Evolutionary conservation across 805 yeast genomes (phyloP).

Genomic region (Maudiozyma turicensis): DNA sequence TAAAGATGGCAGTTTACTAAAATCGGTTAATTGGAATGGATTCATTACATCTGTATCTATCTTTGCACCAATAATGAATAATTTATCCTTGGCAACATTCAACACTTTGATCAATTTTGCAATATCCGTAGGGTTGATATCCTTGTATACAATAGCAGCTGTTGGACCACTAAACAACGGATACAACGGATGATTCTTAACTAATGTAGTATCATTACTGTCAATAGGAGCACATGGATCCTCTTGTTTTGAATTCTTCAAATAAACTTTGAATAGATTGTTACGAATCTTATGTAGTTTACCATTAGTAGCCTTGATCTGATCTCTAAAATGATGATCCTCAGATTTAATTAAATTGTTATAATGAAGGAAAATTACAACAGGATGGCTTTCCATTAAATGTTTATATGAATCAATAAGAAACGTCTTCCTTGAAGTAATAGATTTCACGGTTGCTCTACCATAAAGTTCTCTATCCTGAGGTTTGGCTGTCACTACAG

Average conservation of each 20-base stretch:
- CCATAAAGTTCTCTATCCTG: background rate
- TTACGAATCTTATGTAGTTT: constrained; percentile 59
- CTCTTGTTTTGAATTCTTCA: constrained; percentile 54
- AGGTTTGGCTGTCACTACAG: constrained; percentile 3
- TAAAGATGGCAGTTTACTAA: constrained; percentile 66
- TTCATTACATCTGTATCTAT: constrained; percentile 50
- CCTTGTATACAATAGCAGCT: constrained; percentile 60
- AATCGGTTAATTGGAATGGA: constrained; percentile 42
- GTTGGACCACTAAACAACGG: constrained; percentile 78
- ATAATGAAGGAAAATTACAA: constrained; percentile 74
- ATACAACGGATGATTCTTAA: constrained; percentile 52
- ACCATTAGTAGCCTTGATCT: constrained; percentile 58
- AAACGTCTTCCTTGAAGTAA: constrained; percentile 73
- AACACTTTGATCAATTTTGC: constrained; percentile 51
- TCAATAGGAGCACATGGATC: constrained; percentile 59
- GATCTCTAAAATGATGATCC: constrained; percentile 50
- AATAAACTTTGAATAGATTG: constrained; percentile 61
- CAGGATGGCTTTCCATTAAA: constrained; percentile 55
- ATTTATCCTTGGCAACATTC: constrained; percentile 59
- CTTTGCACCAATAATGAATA: constrained; percentile 79
- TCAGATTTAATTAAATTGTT: constrained; percentile 69
- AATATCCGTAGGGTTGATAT: constrained; percentile 61
- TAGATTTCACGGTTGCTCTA: constrained; percentile 46
- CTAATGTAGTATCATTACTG: constrained; percentile 27
- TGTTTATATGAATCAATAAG: constrained; percentile 71